Base-by-base conservation (phyloP, 2,329 filamentous ascomycete species). In the Penicillium sp. region DNA sequence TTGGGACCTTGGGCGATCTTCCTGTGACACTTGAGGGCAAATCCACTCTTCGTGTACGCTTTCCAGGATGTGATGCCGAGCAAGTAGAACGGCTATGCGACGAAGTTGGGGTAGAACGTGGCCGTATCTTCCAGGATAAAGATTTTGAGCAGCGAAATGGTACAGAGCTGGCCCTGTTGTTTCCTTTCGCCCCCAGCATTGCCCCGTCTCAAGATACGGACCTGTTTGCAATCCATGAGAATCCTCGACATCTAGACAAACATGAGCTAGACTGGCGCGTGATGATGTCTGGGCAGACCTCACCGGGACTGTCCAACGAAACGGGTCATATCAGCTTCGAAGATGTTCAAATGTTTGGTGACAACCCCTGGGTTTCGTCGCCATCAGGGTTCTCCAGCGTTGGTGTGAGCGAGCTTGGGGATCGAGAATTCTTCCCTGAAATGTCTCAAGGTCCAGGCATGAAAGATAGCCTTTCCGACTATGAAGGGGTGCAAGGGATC, bases 31-130 rank as follows among this genome's bases (percentile, higher is more conserved):
- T 96, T 52, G 84, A 90, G 54, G 81, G 83, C 38, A 78, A 81
- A 33, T 84, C 84, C 1, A 82, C 83, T 0, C 76, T 97, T 3
- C 85, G 91, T 33, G 85, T 97, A 1, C 87, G 91, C 28, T 97
- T 99, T 67, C 91, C 92, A 0, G 94, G 94, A 3, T 92, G 94
- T 60, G 93, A 97, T 66, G 85, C 85, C 0, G 83, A 87, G 16
- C 90, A 89, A 0, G 88, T 96, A 0, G 90, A 96, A 68, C 79
- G 81, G 3, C 81, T 99, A 1, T 97, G 92, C 69, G 85, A 90
- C 47, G 94, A 99, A 69, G 81, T 96, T 11, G 89, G 88, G n/a
- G 81, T 99, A 7, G 84, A 87, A 60, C 82, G 91, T 53, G 94
- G 94, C 1, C 77, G 89, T 3, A 83, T 97, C 3, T 77, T 82